These are phyloP conservation scores for Henckelia pumila DNA, from an alignment of 257 asterid species.

Conservation along the genomic window DNA sequence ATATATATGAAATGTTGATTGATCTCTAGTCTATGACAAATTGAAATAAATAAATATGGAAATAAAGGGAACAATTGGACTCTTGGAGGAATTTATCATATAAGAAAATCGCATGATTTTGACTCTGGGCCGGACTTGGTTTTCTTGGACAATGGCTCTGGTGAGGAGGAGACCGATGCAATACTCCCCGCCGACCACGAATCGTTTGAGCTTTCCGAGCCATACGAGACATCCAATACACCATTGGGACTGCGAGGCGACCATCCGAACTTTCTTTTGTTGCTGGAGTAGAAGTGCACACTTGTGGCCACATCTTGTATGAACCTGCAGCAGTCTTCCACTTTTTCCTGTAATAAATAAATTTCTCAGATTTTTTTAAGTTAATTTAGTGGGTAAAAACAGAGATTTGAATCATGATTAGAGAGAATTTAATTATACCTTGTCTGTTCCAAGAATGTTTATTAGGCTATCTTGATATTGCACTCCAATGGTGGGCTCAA, in stretches of 20 bases:
- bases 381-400: neutral
- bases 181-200: constrained; percentile 40
- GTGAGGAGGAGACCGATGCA: constrained; percentile 62
- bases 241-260: constrained; percentile 71
- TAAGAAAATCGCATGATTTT: constrained; percentile 19
- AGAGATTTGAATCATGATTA: neutral
- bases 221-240: constrained; percentile 54
- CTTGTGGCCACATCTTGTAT: constrained; percentile 52
- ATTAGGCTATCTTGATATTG: constrained; percentile 54
- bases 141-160: constrained; percentile 65
- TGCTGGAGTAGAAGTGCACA: constrained; percentile 29
- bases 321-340: constrained; percentile 58
- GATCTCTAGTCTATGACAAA: constrained; percentile 18
- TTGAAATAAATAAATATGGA: neutral
- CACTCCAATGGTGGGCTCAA: constrained; percentile 49
- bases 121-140: constrained; percentile 29
- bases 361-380: constrained; percentile 15
- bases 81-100: neutral
- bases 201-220: constrained; percentile 49
- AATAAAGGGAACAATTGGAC: constrained; percentile 1
- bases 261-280: constrained; percentile 53
- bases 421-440: constrained; percentile 36
- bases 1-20: constrained; percentile 22
- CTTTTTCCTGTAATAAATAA: constrained; percentile 45
- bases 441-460: constrained; percentile 62